Evolutionary conservation across 2,329 filamentous ascomycete species (phyloP).

Genomic region (Sporothrix humicola): DNA sequence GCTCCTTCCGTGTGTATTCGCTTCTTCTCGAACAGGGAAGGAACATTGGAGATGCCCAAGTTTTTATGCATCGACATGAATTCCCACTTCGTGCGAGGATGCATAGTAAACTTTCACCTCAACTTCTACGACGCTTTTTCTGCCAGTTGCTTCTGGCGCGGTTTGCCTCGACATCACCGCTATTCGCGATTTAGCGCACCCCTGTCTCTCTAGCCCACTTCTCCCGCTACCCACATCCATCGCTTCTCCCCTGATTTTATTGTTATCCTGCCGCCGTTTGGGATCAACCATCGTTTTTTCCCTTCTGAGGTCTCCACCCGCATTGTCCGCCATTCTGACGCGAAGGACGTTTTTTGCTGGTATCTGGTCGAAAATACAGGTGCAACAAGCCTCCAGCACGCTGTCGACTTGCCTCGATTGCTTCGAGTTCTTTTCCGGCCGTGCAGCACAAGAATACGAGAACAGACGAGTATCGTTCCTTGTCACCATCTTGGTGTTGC

Average conservation of each 20-base stretch:
- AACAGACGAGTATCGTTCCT: neutral
- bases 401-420: neutral
- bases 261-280: conserved; percentile 28
- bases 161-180: conserved; percentile 13
- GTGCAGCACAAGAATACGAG: conserved; percentile 9
- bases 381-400: conserved; percentile 17
- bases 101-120: neutral
- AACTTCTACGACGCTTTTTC: neutral
- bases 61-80: neutral
- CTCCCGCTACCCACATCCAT: conserved; percentile 26
- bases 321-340: conserved; percentile 31
- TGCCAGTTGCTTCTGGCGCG: conserved; percentile 1
- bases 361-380: conserved; percentile 10
- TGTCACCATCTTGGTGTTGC: neutral
- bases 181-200: neutral
- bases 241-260: conserved; percentile 27
- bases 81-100: too few relatives aligned
- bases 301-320: conserved; percentile 26
- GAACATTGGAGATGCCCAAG: neutral
- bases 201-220: conserved; percentile 27
- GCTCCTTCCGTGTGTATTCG: conserved; percentile 22
- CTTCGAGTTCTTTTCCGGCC: neutral
- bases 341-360: conserved; percentile 25
- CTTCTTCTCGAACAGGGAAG: conserved; percentile 8
- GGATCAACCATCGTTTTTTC: neutral